Percentiles rank a stretch among this genome's conserved stretches.
Evolutionary conservation across 2,329 filamentous ascomycete species (phyloP).

Genomic region (Tympanopsis confertula): DNA sequence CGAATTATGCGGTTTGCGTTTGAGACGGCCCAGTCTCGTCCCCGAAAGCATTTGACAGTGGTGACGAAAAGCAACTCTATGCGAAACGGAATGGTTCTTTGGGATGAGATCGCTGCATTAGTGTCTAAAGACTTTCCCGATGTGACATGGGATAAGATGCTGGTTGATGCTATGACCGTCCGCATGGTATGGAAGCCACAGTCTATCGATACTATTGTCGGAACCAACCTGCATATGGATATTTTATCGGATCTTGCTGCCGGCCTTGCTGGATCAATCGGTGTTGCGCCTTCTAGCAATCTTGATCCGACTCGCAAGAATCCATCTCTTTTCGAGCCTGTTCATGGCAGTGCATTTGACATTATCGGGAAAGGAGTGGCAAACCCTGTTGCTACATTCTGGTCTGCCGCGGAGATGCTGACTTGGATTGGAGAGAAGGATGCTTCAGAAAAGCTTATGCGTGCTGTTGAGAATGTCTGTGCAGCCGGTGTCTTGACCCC

Average conservation of each 20-base stretch:
- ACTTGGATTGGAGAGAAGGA: constrained; percentile 32
- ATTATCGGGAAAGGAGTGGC: constrained; percentile 33
- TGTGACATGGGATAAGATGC: constrained; percentile 51
- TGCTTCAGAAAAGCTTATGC: constrained; percentile 27
- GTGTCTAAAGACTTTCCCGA: constrained; percentile 46
- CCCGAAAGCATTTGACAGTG: constrained; percentile 45
- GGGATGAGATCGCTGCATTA: constrained; percentile 48
- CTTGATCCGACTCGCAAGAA: constrained; percentile 37
- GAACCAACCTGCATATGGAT: constrained; percentile 45
- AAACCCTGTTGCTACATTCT: constrained; percentile 36
- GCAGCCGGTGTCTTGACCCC: constrained; percentile 28
- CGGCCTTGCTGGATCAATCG: constrained; percentile 48
- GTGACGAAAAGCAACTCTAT: constrained; percentile 58
- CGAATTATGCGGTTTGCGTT: constrained; percentile 53
- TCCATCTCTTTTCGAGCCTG: constrained; percentile 38
- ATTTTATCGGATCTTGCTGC: constrained; percentile 53
- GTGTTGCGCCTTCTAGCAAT: constrained; percentile 51
- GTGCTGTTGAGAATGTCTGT: constrained; percentile 30
- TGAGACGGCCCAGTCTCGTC: constrained; percentile 42
- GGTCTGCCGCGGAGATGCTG: constrained; percentile 34
- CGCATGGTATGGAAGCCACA: constrained; percentile 50
- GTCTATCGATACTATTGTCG: constrained; percentile 50
- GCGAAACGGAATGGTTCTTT: constrained; percentile 56
- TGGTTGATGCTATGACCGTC: constrained; percentile 56
- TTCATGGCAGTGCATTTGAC: constrained; percentile 36